Percentiles rank a stretch among this genome's conserved stretches.
Evolutionary conservation across 139 green algal genomes (phyloP).

Genomic region (Coccomyxa sp.): DNA sequence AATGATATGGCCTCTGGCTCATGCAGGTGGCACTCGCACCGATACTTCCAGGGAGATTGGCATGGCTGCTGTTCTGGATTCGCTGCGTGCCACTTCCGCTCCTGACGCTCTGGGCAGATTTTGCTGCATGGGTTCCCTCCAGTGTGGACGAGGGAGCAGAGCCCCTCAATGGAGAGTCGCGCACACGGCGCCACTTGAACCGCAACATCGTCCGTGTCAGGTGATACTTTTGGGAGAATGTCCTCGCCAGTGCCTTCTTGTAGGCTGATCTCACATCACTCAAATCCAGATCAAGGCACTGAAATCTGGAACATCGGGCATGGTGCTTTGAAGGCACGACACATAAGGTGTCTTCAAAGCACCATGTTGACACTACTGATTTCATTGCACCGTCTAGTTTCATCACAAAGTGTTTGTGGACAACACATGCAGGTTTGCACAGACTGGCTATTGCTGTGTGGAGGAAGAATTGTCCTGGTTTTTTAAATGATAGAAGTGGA

Average conservation of each 20-base stretch:
- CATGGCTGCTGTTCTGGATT: neutral
- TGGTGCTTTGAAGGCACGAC: neutral
- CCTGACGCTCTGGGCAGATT: neutral
- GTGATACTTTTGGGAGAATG: neutral
- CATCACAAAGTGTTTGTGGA: too few species aligned
- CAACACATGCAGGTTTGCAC: too few species aligned
- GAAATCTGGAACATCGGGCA: neutral
- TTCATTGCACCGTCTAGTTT: too few species aligned
- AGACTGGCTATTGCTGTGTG: too few species aligned
- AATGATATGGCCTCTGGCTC: neutral
- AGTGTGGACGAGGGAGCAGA: neutral
- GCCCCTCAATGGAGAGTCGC: neutral
- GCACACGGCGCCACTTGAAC: neutral
- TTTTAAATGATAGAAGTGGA: too few species aligned
- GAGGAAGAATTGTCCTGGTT: too few species aligned
- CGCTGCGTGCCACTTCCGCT: neutral
- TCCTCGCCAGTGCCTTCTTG: neutral
- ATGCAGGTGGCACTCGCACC: neutral
- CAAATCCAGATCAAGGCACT: too few species aligned
- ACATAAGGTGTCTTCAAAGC: neutral
- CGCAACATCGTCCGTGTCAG: neutral
- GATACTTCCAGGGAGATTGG: neutral
- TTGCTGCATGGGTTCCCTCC: conserved; percentile 1
- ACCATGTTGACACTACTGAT: neutral
- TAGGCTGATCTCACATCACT: too few species aligned